These are phyloP conservation scores for Diacronema lutheri DNA, from an alignment of 78 protist species.

Conservation along the genomic window DNA sequence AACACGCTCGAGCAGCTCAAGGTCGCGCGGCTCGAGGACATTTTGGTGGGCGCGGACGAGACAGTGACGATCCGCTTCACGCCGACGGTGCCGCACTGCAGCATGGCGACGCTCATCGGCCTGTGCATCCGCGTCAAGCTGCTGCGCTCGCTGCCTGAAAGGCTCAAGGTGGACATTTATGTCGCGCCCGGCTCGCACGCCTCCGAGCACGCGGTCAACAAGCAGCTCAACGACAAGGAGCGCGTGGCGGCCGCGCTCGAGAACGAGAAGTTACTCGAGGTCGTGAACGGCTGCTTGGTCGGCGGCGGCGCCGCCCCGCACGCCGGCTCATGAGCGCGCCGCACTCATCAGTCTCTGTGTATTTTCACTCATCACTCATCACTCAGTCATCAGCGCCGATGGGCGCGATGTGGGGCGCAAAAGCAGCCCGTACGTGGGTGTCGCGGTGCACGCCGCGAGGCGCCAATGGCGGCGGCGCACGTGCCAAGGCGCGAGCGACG, in stretches of 20 bases:
- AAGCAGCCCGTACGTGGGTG: too few species aligned
- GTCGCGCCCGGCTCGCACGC: slow-evolving; percentile 57
- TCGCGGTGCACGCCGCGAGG: too few species aligned
- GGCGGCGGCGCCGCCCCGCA: too few species aligned
- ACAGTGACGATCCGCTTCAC: slow-evolving; percentile 38
- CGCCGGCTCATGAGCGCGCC: too few species aligned
- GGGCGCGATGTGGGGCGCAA: too few species aligned
- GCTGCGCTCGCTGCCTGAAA: slow-evolving; percentile 63
- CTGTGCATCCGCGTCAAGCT: slow-evolving; percentile 81
- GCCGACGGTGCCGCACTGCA: slow-evolving; percentile 91
- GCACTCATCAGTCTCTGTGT: too few species aligned
- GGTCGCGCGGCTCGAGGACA: slow-evolving; percentile 37
- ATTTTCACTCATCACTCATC: too few species aligned
- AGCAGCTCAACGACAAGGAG: slow-evolving; percentile 90
- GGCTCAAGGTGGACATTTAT: slow-evolving; percentile 64
- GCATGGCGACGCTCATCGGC: slow-evolving; percentile 89
- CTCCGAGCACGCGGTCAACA: slow-evolving; percentile 60
- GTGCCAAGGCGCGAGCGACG: too few species aligned
- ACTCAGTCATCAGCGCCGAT: too few species aligned
- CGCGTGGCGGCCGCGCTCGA: slow-evolving; percentile 86
- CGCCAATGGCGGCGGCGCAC: too few species aligned
- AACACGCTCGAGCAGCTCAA: slow-evolving; percentile 84
- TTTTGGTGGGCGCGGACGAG: slow-evolving; percentile 49
- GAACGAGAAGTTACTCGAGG: slow-evolving; percentile 42
- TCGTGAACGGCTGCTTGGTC: slow-evolving; percentile 59